Evolutionary conservation across 176 grass and related monocot species (phyloP).

Genomic region (Hordeum vulgare): DNA sequence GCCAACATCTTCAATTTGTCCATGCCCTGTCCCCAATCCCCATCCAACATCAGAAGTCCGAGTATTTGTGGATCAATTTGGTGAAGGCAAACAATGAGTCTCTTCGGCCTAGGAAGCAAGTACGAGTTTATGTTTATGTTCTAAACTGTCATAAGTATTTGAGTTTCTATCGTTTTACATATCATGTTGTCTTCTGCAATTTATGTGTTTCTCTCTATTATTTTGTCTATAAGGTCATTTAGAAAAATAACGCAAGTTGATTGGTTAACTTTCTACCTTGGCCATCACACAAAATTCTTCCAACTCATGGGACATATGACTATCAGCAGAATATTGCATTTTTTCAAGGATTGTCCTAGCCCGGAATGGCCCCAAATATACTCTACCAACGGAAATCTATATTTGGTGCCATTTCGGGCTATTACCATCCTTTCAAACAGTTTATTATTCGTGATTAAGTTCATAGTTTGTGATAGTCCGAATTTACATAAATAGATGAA

Average conservation of each 20-base stretch:
- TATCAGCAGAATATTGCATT: neutral
- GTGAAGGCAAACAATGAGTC: constrained; percentile 48
- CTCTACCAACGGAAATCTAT: neutral
- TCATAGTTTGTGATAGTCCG: neutral
- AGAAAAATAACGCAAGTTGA: neutral
- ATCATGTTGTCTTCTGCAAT: neutral
- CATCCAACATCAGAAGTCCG: neutral
- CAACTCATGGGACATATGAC: neutral
- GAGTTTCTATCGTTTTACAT: neutral
- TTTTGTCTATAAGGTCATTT: neutral
- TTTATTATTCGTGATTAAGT: too few species aligned
- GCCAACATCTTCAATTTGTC: neutral
- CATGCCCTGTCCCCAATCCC: neutral
- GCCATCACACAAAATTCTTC: neutral
- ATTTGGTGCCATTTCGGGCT: too few species aligned
- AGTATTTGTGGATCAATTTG: neutral
- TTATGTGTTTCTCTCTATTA: neutral
- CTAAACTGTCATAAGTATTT: neutral
- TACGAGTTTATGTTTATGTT: constrained; percentile 8
- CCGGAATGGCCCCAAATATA: neutral
- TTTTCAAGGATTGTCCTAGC: neutral
- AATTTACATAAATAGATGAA: neutral
- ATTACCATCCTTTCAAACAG: too few species aligned
- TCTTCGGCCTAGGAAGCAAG: constrained; percentile 89
- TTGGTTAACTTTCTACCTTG: neutral